phyloP scores from a whole-genome alignment of 371 early-diverging fungal species.

The Gilbertella persicaria region DNA sequence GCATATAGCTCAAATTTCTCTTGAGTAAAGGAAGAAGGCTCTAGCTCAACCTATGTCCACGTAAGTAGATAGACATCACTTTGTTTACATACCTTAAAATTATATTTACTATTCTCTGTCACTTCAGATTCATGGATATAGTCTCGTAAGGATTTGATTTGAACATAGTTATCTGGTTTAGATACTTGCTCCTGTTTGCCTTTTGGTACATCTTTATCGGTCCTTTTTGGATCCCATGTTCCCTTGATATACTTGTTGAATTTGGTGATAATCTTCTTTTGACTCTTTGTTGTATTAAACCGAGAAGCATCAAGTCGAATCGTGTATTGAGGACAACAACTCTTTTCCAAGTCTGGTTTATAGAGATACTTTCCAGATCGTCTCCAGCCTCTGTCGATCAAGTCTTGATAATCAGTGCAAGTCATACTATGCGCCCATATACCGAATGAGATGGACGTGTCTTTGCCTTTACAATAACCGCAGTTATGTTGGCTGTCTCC shows the following conservation, averaged over 20 bases:
- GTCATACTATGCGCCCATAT: conserved; percentile 55
- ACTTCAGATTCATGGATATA: conserved; percentile 18
- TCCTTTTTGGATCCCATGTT: conserved; percentile 38
- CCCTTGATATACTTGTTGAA: conserved; percentile 60
- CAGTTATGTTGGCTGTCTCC: conserved; percentile 47
- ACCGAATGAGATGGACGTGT: conserved; percentile 55
- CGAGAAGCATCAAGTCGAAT: conserved; percentile 60
- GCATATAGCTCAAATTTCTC: conserved; percentile 77
- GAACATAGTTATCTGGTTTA: conserved; percentile 13
- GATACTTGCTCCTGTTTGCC: not conserved
- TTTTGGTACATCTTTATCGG: conserved; percentile 4
- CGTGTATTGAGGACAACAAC: conserved; percentile 74
- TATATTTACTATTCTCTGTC: conserved; percentile 5
- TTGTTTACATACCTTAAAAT: conserved; percentile 9
- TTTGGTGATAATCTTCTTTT: conserved; percentile 68
- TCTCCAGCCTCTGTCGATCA: conserved; percentile 75
- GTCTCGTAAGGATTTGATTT: conserved; percentile 13
- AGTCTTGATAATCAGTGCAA: conserved; percentile 58
- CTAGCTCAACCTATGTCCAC: conserved; percentile 49
- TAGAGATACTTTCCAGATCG: conserved; percentile 67
- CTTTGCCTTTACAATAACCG: conserved; percentile 57
- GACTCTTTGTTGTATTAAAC: conserved; percentile 63
- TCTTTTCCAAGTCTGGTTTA: conserved; percentile 60
- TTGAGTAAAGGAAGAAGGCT: conserved; percentile 66
- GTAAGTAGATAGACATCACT: too few relatives aligned